These are phyloP conservation scores for Dendrobium huoshanense DNA, from an alignment of 106 monocot genomes.

Conservation along the genomic window DNA sequence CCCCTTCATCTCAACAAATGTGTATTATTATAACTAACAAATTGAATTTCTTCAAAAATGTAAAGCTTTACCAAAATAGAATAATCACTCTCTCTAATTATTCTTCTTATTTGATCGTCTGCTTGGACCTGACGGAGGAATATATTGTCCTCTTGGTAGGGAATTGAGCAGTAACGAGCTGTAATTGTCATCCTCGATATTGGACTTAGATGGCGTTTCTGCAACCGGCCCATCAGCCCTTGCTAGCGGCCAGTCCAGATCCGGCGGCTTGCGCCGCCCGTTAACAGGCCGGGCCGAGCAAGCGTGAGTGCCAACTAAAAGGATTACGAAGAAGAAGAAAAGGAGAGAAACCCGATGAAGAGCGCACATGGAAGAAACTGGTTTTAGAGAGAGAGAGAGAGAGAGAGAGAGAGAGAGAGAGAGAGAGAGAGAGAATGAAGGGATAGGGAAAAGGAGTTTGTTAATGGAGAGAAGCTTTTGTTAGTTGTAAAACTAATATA, in stretches of 20 bases:
- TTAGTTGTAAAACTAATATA: neutral
- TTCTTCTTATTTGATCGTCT: neutral
- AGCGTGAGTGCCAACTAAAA: neutral
- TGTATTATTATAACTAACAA: neutral
- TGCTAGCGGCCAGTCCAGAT: neutral
- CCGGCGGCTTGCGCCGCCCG: neutral
- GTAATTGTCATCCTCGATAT: neutral
- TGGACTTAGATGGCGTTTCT: neutral
- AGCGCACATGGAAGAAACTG: constrained; percentile 1
- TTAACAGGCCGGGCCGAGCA: neutral
- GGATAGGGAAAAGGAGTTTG: neutral
- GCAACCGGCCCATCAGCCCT: neutral
- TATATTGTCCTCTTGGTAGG: neutral
- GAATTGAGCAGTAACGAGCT: neutral
- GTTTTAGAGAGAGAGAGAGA: neutral
- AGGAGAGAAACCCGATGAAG: neutral
- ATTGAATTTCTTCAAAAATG: neutral
- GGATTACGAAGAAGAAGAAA: neutral
- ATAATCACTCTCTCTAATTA: neutral
- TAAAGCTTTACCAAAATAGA: neutral
- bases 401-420: neutral
- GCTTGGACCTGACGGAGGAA: neutral
- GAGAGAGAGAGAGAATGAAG: neutral
- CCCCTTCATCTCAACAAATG: neutral
- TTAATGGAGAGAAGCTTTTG: neutral